These are phyloP conservation scores for Xylaria sp. DNA, from an alignment of 2,329 filamentous ascomycete species.

Conservation along the genomic window DNA sequence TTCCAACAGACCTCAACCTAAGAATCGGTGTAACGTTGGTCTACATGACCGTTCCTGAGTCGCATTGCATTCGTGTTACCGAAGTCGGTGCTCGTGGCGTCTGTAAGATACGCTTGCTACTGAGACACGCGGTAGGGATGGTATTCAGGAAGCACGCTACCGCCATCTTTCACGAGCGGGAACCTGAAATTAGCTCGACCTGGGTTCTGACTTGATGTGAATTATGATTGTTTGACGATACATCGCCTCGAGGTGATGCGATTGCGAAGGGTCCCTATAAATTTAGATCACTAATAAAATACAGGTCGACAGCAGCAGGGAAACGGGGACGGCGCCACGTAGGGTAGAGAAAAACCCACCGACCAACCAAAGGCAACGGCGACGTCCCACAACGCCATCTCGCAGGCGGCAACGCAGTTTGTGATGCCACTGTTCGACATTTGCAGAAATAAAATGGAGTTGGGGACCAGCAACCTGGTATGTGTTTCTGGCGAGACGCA, in stretches of 20 bases:
- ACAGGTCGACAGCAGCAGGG: neutral
- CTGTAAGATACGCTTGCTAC: slow-evolving; percentile 6
- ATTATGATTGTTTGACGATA: slow-evolving; percentile 17
- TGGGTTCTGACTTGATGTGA: neutral
- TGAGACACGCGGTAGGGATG: slow-evolving; percentile 14
- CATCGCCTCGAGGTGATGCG: slow-evolving; percentile 6
- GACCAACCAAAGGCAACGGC: slow-evolving; percentile 23
- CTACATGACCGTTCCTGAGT: slow-evolving; percentile 8
- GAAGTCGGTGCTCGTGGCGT: slow-evolving; percentile 11
- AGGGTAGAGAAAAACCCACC: neutral
- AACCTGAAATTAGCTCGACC: slow-evolving; percentile 24
- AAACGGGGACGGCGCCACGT: slow-evolving; percentile 2
- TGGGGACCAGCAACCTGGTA: slow-evolving; percentile 26
- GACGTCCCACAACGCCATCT: slow-evolving; percentile 33
- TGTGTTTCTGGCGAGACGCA: slow-evolving; percentile 6
- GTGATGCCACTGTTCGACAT: slow-evolving; percentile 21
- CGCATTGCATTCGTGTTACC: slow-evolving; percentile 11
- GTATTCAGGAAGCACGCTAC: slow-evolving; percentile 5
- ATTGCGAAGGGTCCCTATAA: slow-evolving; percentile 15
- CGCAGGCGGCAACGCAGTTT: slow-evolving; percentile 27
- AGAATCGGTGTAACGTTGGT: slow-evolving; percentile 15
- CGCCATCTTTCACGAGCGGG: slow-evolving; percentile 10
- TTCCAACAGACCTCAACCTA: slow-evolving; percentile 5
- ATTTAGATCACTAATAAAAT: slow-evolving; percentile 16
- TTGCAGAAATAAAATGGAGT: slow-evolving; percentile 1